Evolutionary conservation across 1,284 basidiomycete species (phyloP), one percentile per base, ranked within the genome.

Genomic region (Gomphus sp.): DNA sequence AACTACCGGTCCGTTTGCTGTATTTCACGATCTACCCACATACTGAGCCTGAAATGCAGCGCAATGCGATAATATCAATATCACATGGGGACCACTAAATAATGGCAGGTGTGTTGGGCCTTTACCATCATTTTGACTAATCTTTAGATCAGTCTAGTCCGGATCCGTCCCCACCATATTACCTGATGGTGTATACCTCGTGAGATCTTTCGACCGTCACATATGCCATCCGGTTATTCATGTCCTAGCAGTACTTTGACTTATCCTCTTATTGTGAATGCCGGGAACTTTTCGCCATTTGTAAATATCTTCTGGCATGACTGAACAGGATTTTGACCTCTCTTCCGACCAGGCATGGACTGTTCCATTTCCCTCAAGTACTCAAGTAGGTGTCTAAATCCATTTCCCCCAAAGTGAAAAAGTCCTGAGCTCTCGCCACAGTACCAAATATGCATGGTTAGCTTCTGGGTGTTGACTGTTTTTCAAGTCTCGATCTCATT

Each of bases 391-490:
- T 65, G 63, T 25, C 50, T 10, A n/a, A 39, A 33, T 48, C 18
- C 22, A 16, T 22, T 37, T 43, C 49, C 44, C 8, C 44, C 44
- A 48, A 44, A 8, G 53, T 64, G 58, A 55, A 45, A 52, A 37
- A 16, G 3, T 52, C 33, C 10, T 33, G 33, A 53, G 25, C 39
- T 44, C 55, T 53, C 45, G 41, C 41, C 55, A 37, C 64, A 80
- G 75, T 85, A 82, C 66, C 81, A 84, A 71, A 80, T 82, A 68
- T 85, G 82, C 72, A 85, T 85, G 82, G 80, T 82, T 52, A 52
- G 25, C 80, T 82, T 52, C 71, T 54, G n/a, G 47, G 55, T 55
- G 14, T 39, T 41, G 16, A 33, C 41, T 45, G 22, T 25, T 22
- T 50, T 47, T 51, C 50, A 47, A 55, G 52, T 50, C 43, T 56